Base-by-base conservation (phyloP, 208 protist species). In the Phytomonas sp. region DNA sequence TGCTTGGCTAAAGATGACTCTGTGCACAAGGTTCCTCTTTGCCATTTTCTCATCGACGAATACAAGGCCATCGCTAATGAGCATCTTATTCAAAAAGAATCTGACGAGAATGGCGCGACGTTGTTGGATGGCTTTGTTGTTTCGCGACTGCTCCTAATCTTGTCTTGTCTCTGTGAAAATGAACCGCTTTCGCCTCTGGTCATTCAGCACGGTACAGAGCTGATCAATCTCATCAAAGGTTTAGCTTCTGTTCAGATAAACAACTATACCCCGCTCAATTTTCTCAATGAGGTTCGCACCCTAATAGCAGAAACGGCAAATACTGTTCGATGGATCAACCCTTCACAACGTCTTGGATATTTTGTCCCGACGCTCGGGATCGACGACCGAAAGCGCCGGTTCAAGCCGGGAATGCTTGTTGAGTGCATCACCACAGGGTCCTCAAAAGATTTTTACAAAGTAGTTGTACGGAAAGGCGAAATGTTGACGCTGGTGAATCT, bases 81-180 rank as follows among this genome's bases (percentile, higher is more conserved):
- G 72, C 66, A 79, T 60, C 72, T 82, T 26, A 67, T 89, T 34
- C 74, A 79, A 63, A 72, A 79, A 37, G 72, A 78, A 31, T 69
- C 76, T 31, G 59, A 67, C 31, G 72, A 79, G 30, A 67, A 69
- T 40, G 76, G 83, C 32, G 74, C 84, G 12, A 87, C 85, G 23
- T 69, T 96, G 33, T 77, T 80, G 69, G 80, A 88, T 66, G 89
- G 91, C 40, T 94, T 94, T 71, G 87, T 93, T 45, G 88, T 96
- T 23, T 94, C 88, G 34, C 79, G 88, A 49, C 70, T 94, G 49
- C 79, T 94, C 34, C 73, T 96, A 26, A 94, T 91, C 60, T 75
- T 96, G 31, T 92, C 85, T 16, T 92, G 79, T 64, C 60, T 96
- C 66, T 93, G 86, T 68, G 85, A 94, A 74, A 94, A 87, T 63